A percentile compares a stretch with the other conserved stretches of the same genome.
Evolutionary conservation across 2,329 filamentous ascomycete genomes (phyloP).

Genomic region (Massarina eburnea): DNA sequence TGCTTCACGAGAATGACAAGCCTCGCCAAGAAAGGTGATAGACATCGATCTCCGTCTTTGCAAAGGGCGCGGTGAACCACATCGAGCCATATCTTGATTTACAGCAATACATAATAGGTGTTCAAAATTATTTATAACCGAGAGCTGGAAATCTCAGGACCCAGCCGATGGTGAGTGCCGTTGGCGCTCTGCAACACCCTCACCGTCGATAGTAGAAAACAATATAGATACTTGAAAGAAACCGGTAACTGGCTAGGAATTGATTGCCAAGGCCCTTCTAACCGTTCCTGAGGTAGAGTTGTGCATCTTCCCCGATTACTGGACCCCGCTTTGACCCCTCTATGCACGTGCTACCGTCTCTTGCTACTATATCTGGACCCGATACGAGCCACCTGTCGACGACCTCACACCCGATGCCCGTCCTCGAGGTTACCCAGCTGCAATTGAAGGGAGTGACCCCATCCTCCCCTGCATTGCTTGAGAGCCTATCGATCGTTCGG

Average conservation of each 20-base stretch:
- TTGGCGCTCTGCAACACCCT: slow-evolving; percentile 14
- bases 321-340: slow-evolving; percentile 10
- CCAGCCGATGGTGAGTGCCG: slow-evolving; percentile 4
- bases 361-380: slow-evolving; percentile 26
- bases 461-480: slow-evolving; percentile 23
- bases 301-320: slow-evolving; percentile 19
- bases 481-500: slow-evolving; percentile 32
- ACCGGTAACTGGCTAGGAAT: slow-evolving; percentile 3
- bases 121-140: slow-evolving; percentile 20
- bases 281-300: slow-evolving; percentile 7
- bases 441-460: slow-evolving; percentile 23
- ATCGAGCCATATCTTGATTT: slow-evolving; percentile 18
- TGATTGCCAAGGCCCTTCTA: slow-evolving; percentile 18
- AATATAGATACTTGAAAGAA: slow-evolving; percentile 11
- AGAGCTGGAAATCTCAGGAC: slow-evolving; percentile 19
- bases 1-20: slow-evolving; percentile 25
- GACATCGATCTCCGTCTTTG: slow-evolving; percentile 17
- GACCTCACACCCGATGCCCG: slow-evolving; percentile 23
- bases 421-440: slow-evolving; percentile 33
- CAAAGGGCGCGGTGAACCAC: slow-evolving; percentile 14
- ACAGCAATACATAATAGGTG: slow-evolving; percentile 1
- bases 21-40: slow-evolving; percentile 27
- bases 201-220: slow-evolving; percentile 10
- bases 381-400: slow-evolving; percentile 20
- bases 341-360: slow-evolving; percentile 22